Percentiles rank a stretch among this genome's conserved stretches.
These are phyloP conservation scores for Escovopsis sp. DNA, from an alignment of 2,329 filamentous ascomycete species.

Conservation along the genomic window DNA sequence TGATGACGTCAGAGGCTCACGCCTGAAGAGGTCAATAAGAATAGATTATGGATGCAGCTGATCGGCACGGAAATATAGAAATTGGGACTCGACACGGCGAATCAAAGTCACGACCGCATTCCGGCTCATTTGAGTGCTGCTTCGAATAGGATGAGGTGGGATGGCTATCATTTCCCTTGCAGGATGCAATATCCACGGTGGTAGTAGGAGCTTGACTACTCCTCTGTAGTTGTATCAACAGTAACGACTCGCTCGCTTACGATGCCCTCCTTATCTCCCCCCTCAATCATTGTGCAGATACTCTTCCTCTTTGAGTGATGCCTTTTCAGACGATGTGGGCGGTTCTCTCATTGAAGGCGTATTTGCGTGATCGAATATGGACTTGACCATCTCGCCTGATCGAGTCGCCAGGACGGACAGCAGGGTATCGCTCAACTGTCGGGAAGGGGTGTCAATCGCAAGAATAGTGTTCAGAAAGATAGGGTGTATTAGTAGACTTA, in stretches of 20 bases:
- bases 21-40: too few relatives aligned
- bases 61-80: background rate
- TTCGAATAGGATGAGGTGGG: too few relatives aligned
- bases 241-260: background rate
- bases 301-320: background rate
- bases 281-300: background rate
- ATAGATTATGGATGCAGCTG: background rate
- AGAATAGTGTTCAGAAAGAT: too few relatives aligned
- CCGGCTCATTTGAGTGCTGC: too few relatives aligned
- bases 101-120: too few relatives aligned
- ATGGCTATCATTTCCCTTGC: too few relatives aligned
- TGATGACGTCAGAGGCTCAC: background rate
- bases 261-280: background rate
- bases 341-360: background rate
- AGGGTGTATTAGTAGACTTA: constrained; percentile 46
- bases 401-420: constrained; percentile 63
- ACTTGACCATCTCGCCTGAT: constrained; percentile 62
- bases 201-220: background rate
- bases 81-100: too few relatives aligned
- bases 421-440: constrained; percentile 62
- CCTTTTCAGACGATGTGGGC: too few relatives aligned
- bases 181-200: too few relatives aligned
- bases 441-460: background rate
- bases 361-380: constrained; percentile 41
- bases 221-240: background rate